phyloP scores from a whole-genome alignment of 2,329 filamentous ascomycete genomes.

The Colletotrichum nymphaeae region DNA sequence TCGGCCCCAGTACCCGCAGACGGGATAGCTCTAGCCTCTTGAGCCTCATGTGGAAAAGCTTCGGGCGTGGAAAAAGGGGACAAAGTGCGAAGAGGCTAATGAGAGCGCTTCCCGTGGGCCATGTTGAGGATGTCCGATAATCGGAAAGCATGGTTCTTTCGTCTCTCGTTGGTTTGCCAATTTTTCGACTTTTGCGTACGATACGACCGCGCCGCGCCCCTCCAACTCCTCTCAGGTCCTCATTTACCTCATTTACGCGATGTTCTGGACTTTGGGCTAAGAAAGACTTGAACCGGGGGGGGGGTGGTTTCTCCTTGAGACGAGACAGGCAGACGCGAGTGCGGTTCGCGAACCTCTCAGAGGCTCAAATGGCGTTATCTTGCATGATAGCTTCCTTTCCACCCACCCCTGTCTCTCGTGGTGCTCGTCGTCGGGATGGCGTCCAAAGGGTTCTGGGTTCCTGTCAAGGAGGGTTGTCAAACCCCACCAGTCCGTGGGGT shows the following conservation, averaged over 20 bases:
- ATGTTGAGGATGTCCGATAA: slow-evolving; percentile 7
- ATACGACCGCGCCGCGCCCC: not conserved
- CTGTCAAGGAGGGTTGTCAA: not conserved
- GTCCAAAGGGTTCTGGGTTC: slow-evolving; percentile 18
- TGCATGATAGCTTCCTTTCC: slow-evolving; percentile 18
- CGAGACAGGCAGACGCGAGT: not conserved
- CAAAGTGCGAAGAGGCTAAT: no score
- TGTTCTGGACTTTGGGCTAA: slow-evolving; percentile 12
- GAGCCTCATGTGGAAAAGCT: slow-evolving; percentile 5
- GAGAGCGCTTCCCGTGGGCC: no score
- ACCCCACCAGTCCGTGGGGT: slow-evolving; percentile 16
- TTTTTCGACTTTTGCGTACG: not conserved
- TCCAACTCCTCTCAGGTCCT: not conserved
- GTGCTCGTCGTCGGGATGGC: not conserved
- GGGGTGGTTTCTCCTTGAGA: not conserved
- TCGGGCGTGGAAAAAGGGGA: not conserved
- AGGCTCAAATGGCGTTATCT: slow-evolving; percentile 31
- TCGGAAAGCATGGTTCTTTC: not conserved
- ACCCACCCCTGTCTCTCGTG: not conserved
- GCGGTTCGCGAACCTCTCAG: slow-evolving; percentile 7
- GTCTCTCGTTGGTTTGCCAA: not conserved
- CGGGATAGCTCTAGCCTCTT: not conserved
- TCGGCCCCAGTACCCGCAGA: slow-evolving; percentile 21
- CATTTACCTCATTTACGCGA: slow-evolving; percentile 6
- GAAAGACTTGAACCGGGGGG: not conserved